These are phyloP conservation scores for Ochromonas danica DNA, from an alignment of 108 stramenopile species.

Conservation along the genomic window DNA sequence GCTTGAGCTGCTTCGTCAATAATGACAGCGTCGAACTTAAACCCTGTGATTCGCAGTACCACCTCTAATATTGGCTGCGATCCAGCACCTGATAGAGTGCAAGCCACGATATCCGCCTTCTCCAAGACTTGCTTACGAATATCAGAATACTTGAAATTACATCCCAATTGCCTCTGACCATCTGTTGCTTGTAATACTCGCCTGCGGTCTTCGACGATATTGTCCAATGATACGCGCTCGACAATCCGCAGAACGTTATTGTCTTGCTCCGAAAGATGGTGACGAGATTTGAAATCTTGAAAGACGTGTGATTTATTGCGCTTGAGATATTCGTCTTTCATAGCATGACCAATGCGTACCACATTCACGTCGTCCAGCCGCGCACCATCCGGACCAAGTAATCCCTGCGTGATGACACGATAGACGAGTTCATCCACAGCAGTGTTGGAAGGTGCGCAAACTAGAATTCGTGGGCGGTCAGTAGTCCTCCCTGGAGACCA, in stretches of 20 bases:
- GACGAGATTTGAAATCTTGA: conserved; percentile 82
- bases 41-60: conserved; percentile 42
- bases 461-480: conserved; percentile 30
- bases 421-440: conserved; percentile 91
- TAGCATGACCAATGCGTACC: conserved; percentile 85
- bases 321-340: conserved; percentile 67
- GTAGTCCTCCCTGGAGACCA: no score
- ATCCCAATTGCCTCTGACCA: not conserved
- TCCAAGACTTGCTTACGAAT: conserved; percentile 42
- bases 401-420: conserved; percentile 62
- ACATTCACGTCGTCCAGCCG: conserved; percentile 61
- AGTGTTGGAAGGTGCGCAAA: conserved; percentile 76
- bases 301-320: not conserved
- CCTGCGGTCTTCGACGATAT: conserved; percentile 21
- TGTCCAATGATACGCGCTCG: conserved; percentile 7
- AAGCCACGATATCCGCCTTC: conserved; percentile 42
- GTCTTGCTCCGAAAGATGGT: conserved; percentile 57
- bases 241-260: not conserved
- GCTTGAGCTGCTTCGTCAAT: conserved; percentile 92
- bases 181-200: not conserved
- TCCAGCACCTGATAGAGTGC: conserved; percentile 44
- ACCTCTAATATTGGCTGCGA: conserved; percentile 42
- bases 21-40: conserved; percentile 80
- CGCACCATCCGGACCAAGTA: conserved; percentile 57
- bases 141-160: not conserved